Evolutionary conservation across 2,329 filamentous ascomycete species (phyloP).

Genomic region (Trichoderma sp.): DNA sequence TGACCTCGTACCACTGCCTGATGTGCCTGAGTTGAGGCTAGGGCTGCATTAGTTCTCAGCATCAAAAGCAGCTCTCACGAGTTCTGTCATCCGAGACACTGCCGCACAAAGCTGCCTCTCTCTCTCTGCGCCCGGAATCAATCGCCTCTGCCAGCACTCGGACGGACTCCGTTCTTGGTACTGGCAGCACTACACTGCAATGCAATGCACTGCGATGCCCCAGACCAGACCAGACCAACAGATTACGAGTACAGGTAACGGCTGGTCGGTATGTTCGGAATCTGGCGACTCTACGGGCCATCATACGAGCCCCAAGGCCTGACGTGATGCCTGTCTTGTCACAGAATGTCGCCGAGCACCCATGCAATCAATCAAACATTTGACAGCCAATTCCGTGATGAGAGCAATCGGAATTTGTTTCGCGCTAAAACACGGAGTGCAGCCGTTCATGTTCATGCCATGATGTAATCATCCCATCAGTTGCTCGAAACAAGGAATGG

Average conservation of each 20-base stretch:
- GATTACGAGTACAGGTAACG: background rate
- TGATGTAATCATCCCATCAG: slow-evolving; percentile 7
- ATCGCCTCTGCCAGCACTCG: background rate
- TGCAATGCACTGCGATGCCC: background rate
- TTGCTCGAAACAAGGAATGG: background rate
- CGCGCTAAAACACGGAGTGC: background rate
- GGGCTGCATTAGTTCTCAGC: background rate
- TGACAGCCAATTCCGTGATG: background rate
- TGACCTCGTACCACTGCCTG: background rate
- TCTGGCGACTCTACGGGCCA: background rate
- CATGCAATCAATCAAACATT: background rate
- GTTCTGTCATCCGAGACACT: background rate
- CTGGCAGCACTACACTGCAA: background rate
- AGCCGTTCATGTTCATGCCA: background rate
- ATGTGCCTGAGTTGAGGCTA: background rate
- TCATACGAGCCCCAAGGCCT: background rate
- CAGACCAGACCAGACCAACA: background rate
- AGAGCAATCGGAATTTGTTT: background rate
- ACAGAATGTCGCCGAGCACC: background rate
- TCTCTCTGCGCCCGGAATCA: background rate
- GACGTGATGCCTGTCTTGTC: background rate
- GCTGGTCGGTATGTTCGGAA: background rate
- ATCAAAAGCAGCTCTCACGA: background rate
- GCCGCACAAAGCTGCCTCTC: background rate
- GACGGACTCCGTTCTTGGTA: background rate